These are phyloP conservation scores for Eleusine coracana DNA, from an alignment of 176 grass and related monocot genomes.

Conservation along the genomic window DNA sequence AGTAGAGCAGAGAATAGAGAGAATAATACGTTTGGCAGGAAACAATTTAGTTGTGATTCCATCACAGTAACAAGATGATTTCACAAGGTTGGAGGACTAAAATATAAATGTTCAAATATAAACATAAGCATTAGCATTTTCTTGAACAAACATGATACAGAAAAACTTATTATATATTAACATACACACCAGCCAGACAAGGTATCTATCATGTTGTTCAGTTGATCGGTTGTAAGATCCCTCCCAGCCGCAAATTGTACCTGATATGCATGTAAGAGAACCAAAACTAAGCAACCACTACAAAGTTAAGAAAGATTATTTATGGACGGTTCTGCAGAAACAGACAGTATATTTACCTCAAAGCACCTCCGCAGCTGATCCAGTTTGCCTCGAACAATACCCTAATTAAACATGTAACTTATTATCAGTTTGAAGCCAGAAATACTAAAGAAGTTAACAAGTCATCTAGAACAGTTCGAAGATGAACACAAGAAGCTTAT, in stretches of 20 bases:
- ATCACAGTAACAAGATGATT: conserved; percentile 2
- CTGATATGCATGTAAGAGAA: conserved; percentile 46
- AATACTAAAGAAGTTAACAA: neutral
- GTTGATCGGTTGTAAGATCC: conserved; percentile 89
- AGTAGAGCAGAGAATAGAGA: conserved; percentile 4
- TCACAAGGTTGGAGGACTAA: neutral
- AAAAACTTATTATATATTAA: conserved; percentile 43
- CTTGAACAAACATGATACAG: neutral
- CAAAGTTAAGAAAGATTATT: conserved; percentile 15
- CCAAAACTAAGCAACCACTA: neutral
- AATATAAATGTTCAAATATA: neutral
- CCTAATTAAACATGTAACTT: conserved; percentile 45
- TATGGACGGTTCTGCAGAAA: conserved; percentile 20
- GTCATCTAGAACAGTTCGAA: neutral
- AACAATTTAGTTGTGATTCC: neutral
- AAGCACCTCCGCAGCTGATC: conserved; percentile 95
- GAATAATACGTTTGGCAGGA: neutral
- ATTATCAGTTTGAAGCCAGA: conserved; percentile 27
- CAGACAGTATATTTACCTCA: conserved; percentile 60
- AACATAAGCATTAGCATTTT: conserved; percentile 23
- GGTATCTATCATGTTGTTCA: conserved; percentile 84
- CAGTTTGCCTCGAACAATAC: conserved; percentile 96
- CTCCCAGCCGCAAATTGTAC: conserved; percentile 99
- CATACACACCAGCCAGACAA: conserved; percentile 81
- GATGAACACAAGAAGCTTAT: neutral